Conservation (phyloP, 768 basidiomycete genomes). For the Fibroporia radiculosa region DNA sequence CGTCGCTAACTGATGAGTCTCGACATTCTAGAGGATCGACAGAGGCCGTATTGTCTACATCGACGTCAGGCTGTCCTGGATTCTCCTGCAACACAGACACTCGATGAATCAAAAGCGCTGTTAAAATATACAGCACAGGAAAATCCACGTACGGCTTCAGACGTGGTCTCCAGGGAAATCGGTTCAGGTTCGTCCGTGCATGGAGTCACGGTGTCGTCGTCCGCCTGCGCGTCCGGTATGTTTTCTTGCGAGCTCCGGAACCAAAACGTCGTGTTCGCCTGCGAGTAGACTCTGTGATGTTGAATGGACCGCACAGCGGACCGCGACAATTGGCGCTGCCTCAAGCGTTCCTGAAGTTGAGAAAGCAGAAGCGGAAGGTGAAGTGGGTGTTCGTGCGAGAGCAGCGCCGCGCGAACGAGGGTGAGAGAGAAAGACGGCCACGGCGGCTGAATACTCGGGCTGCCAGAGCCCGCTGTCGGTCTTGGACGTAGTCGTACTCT, state of each 20-base stretch:
- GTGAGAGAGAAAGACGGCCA: not conserved
- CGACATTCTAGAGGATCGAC: not conserved
- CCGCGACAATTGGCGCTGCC: not conserved
- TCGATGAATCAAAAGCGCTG: not conserved
- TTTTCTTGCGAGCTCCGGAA: not conserved
- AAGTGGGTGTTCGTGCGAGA: not conserved
- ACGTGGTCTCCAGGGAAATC: not conserved
- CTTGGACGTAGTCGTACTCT: not conserved
- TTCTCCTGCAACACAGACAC: not conserved
- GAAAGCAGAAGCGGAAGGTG: not conserved
- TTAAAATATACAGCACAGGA: no score
- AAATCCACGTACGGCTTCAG: not conserved
- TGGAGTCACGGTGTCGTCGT: not conserved
- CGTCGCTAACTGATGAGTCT: not conserved
- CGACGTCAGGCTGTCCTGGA: not conserved
- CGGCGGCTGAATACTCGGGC: not conserved
- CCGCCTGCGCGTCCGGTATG: not conserved
- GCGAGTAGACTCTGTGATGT: not conserved
- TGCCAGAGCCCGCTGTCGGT: not conserved
- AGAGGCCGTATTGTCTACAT: not conserved
- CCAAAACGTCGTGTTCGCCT: not conserved
- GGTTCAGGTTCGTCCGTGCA: not conserved
- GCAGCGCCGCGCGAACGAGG: slow-evolving; percentile 1
- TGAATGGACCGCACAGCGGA: not conserved
- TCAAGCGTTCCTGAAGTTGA: not conserved